Evolutionary conservation across 225 moss, liverwort and hornwort genomes (phyloP), one percentile per base, ranked within the genome.

Genomic region (Marchantia paleacea): DNA sequence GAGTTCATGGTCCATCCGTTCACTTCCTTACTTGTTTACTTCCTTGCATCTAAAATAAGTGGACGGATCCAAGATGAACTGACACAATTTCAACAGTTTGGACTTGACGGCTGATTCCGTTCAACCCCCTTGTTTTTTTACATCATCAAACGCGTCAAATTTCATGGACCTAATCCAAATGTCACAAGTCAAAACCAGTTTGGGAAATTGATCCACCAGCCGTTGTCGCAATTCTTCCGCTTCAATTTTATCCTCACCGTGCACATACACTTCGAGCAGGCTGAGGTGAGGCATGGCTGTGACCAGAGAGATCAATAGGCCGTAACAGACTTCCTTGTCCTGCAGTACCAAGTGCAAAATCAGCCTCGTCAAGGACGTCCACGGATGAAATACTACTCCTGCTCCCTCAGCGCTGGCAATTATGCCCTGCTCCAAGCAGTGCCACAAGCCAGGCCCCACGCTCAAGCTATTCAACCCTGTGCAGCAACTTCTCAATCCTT

Each of bases 141-240:
- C 39, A 39, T 39, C 39, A 39, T 39, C 39, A 39, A 39, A 39
- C 3, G 39, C 39, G 39, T 39, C 39, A 50, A 96, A 96, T 28
- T 86, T 86, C 80, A 96, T 80, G 19, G 89, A 87, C 16, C 88
- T 92, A 73, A 85, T 89, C 96, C 96, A 96, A 39, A 79, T 75
- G 52, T 87, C 89, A 84, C 79, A 78, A 84, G 86, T 69, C 85
- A 39, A 11, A 75, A 24, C 0, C 77, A 65, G 13, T 3, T 22
- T 12, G 3, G 62, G 58, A 68, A 55, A 71, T 65, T 69, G 31
- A 28, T 72, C 79, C 85, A 87, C 53, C 24, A 81, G 70, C 86
- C 80, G 4, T 57, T 52, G 13, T 58, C 55, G 22, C 61, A 94
- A 89, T 9, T 79, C 74, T 3, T 69, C 54, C 13, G 72, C 72